These are phyloP conservation scores for Acanthamoeba culbertsoni DNA, from an alignment of 208 protist genomes.

Conservation along the genomic window DNA sequence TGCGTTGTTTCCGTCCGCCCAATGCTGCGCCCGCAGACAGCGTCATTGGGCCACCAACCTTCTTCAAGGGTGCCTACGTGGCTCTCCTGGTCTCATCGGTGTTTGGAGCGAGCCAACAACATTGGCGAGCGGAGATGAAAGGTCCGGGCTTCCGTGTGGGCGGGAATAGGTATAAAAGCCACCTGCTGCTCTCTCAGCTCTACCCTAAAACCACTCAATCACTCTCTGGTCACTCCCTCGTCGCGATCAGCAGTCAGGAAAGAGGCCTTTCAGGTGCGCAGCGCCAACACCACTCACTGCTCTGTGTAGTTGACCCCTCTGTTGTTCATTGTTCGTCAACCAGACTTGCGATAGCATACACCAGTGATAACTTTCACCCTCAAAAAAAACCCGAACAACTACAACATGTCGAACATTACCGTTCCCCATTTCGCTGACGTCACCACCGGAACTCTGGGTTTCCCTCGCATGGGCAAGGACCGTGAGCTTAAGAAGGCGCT, in stretches of 20 bases:
- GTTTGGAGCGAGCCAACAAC: not conserved
- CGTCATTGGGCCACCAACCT: not conserved
- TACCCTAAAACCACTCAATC: not conserved
- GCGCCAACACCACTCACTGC: too few species aligned
- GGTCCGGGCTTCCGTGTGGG: not conserved
- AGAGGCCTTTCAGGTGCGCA: not conserved
- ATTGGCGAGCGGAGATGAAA: not conserved
- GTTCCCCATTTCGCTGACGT: not conserved
- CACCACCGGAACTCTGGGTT: conserved; percentile 78
- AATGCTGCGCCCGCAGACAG: not conserved
- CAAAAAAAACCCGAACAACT: not conserved
- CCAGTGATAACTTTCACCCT: too few species aligned
- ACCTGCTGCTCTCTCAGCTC: not conserved
- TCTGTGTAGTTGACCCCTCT: too few species aligned
- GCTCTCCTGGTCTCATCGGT: not conserved
- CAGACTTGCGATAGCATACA: too few species aligned
- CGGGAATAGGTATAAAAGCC: conserved; percentile 5
- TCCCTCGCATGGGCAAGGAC: conserved; percentile 87
- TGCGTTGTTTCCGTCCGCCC: not conserved
- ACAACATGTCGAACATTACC: not conserved
- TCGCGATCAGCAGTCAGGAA: not conserved
- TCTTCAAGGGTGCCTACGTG: not conserved
- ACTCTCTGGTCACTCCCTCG: not conserved
- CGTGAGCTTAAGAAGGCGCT: conserved; percentile 87
- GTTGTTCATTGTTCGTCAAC: too few species aligned